Evolutionary conservation across 257 asterid species (phyloP), one percentile per base, ranked within the genome.

Genomic region (Nicotiana noctiflora): DNA sequence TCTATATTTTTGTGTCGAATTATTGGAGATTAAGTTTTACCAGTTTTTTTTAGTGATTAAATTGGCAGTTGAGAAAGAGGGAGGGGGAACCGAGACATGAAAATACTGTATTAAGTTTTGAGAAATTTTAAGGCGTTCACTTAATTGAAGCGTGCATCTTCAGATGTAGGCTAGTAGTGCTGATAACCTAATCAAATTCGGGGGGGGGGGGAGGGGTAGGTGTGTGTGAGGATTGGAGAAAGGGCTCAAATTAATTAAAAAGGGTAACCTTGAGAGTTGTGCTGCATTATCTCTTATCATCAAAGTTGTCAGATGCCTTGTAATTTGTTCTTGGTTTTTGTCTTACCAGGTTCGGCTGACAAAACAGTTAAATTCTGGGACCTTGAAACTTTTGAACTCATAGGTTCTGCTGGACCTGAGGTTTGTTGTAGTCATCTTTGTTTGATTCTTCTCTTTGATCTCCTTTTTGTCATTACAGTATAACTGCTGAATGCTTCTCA

Each of bases 381-480:
- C 85, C 98, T 95, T 83, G 99, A 95, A 91, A 93, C 99, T 81
- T 95, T 95, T 91, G 99, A 95, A 88, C 97, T 90, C 64, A 93
- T 95, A 82, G 97, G 99, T 80, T 95, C 97, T 79, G 89, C 98
- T 80, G 99, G 96, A 68, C 96, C 99, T 6, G 99, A 93, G 99
- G 99, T 95, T 81, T 29, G 74, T 64, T 64, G 46, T 29, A 80
- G 80, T 67, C 72, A 52, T 75, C 61, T 80, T 76, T 37, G 60
- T 79, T 84, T 51, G 13, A 23, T 51, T 81, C 65, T 75, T 46
- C 53, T 75, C 10, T 23, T 59, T 84, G 46, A 76, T 64, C 21
- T 77, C 18, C 44, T 37, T 68, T 62, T 21, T 52, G 79, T 72
- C 23, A 25, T 44, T 63, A 7, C 51, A 79, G 62, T 61, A 52